A percentile compares a stretch with the other conserved stretches of the same genome.
Conservation (phyloP, 495 filamentous ascomycete species). For the Penicillium cataractarum region DNA sequence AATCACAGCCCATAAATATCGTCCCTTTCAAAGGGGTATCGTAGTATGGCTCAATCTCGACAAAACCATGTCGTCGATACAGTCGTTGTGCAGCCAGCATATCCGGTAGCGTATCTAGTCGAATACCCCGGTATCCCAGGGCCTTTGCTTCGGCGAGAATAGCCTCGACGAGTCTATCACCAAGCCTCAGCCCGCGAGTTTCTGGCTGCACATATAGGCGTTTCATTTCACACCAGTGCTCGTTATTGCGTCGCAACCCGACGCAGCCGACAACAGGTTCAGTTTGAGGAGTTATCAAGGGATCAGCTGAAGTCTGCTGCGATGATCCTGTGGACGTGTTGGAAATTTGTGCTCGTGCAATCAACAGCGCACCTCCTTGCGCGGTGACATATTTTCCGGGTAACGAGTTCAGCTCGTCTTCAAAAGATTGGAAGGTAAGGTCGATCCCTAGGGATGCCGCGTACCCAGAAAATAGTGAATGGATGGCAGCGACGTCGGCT, state of each 20-base stretch:
- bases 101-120: slow-evolving; percentile 58
- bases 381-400: slow-evolving; percentile 56
- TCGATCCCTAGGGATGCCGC: slow-evolving; percentile 56
- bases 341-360: slow-evolving; percentile 38
- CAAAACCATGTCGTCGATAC: slow-evolving; percentile 58
- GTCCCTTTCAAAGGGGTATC: slow-evolving; percentile 57
- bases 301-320: not conserved
- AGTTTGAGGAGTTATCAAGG: not conserved
- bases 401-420: slow-evolving; percentile 51
- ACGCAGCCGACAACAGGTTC: slow-evolving; percentile 53
- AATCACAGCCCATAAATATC: slow-evolving; percentile 41
- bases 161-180: slow-evolving; percentile 45
- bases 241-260: slow-evolving; percentile 28
- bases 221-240: slow-evolving; percentile 62
- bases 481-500: slow-evolving; percentile 39
- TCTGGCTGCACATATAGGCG: slow-evolving; percentile 54
- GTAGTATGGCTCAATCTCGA: slow-evolving; percentile 58
- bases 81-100: slow-evolving; percentile 57
- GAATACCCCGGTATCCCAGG: slow-evolving; percentile 57
- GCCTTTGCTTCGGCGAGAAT: slow-evolving; percentile 48
- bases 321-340: not conserved
- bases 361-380: slow-evolving; percentile 49
- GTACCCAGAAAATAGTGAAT: slow-evolving; percentile 55
- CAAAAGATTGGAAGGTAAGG: slow-evolving; percentile 61
- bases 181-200: slow-evolving; percentile 53